Percentiles rank a stretch among this genome's conserved stretches.
phyloP scores from a whole-genome alignment of 345 rosid genomes.

The Citrus australasica region DNA sequence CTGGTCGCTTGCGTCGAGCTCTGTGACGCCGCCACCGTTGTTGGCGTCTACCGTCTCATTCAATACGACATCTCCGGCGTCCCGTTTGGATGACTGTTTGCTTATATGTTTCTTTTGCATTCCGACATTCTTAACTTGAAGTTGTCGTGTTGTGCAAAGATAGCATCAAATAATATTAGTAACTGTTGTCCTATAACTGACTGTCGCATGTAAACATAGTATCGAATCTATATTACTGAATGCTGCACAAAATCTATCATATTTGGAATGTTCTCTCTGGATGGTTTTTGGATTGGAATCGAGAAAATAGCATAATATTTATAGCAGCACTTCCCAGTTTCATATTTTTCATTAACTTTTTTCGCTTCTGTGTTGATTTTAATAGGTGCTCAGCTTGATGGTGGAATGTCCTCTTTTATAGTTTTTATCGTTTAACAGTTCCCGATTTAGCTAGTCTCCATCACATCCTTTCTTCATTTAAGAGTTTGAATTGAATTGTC shows the following conservation, averaged over 20 bases:
- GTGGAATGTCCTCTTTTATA: not conserved
- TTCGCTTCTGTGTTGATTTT: not conserved
- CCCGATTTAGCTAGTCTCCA: too few species aligned
- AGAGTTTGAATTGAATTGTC: too few species aligned
- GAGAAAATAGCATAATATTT: not conserved
- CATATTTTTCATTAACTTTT: not conserved
- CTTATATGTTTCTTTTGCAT: too few species aligned
- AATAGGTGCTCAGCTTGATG: not conserved
- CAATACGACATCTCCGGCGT: conserved; percentile 93
- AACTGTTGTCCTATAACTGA: too few species aligned
- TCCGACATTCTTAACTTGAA: too few species aligned
- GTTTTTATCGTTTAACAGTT: too few species aligned
- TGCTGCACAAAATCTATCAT: too few species aligned
- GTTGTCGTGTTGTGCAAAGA: too few species aligned
- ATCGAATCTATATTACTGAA: too few species aligned
- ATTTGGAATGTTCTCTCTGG: not conserved
- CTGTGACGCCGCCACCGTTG: conserved; percentile 90
- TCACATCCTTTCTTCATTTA: too few species aligned
- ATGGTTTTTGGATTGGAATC: not conserved
- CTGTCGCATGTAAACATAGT: too few species aligned
- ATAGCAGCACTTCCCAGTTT: not conserved
- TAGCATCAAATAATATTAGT: too few species aligned
- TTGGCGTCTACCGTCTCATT: conserved; percentile 93
- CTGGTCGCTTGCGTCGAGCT: conserved; percentile 91
- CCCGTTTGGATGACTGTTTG: conserved; percentile 46